Evolutionary conservation across 257 asterid species (phyloP).

Genomic region (Lycium barbarum): DNA sequence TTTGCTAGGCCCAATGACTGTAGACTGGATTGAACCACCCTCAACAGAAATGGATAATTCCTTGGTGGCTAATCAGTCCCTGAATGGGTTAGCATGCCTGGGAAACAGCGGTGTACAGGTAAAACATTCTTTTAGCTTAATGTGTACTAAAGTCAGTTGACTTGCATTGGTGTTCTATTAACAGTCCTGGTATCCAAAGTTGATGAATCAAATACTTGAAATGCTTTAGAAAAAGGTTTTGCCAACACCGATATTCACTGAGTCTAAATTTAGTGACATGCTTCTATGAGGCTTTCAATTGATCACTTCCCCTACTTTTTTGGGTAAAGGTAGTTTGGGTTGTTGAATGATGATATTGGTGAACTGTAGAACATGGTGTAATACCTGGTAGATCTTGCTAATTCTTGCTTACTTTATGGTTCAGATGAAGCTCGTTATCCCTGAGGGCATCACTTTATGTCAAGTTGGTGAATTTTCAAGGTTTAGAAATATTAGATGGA

Average conservation of each 20-base stretch:
- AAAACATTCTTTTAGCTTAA: slow-evolving; percentile 32
- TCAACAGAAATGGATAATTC: slow-evolving; percentile 33
- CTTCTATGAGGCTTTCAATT: not conserved
- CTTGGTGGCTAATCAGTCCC: slow-evolving; percentile 47
- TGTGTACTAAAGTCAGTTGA: not conserved
- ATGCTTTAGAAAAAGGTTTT: slow-evolving; percentile 5
- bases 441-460: slow-evolving; percentile 42
- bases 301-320: not conserved
- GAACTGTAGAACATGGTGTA: slow-evolving; percentile 23
- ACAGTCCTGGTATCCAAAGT: slow-evolving; percentile 2
- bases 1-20: slow-evolving; percentile 62
- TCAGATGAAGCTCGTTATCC: slow-evolving; percentile 53
- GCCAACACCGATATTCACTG: not conserved
- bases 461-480: slow-evolving; percentile 35
- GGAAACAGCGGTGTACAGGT: slow-evolving; percentile 72
- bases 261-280: not conserved
- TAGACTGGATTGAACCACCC: slow-evolving; percentile 61
- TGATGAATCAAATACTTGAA: not conserved
- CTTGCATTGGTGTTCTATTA: not conserved
- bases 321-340: not conserved
- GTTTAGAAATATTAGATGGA: slow-evolving; percentile 39
- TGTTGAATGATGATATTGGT: slow-evolving; percentile 14
- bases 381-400: slow-evolving; percentile 17
- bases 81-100: slow-evolving; percentile 46
- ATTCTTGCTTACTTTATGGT: slow-evolving; percentile 32